These are phyloP conservation scores for Dendrobium officinale DNA, from an alignment of 106 monocot species.

Conservation along the genomic window DNA sequence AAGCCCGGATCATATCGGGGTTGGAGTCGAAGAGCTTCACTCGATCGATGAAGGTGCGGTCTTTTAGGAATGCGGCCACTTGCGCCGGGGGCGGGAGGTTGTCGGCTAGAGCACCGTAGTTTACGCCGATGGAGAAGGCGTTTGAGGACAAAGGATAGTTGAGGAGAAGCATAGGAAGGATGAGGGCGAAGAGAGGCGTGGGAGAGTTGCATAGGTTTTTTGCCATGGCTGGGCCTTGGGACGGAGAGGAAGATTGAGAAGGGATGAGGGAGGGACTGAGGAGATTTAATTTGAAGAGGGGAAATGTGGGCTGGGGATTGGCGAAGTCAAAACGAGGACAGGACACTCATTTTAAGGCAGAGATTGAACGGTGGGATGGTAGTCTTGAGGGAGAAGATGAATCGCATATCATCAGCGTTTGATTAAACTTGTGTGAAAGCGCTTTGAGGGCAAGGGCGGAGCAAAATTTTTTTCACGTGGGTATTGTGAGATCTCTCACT, in stretches of 20 bases:
- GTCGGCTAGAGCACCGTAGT: slow-evolving; percentile 51
- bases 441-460: too few species aligned
- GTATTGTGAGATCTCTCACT: too few species aligned
- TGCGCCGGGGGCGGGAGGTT: slow-evolving; percentile 53
- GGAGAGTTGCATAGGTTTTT: background rate
- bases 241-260: background rate
- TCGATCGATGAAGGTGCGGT: slow-evolving; percentile 40
- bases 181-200: background rate
- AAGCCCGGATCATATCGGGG: slow-evolving; percentile 38
- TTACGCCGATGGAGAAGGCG: slow-evolving; percentile 45
- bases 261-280: background rate
- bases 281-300: background rate
- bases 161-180: slow-evolving; percentile 1
- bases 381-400: too few species aligned
- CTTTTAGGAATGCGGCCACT: slow-evolving; percentile 50
- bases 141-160: background rate
- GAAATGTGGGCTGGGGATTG: background rate
- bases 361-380: too few species aligned
- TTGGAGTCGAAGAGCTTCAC: slow-evolving; percentile 64
- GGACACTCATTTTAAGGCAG: too few species aligned
- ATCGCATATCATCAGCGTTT: too few species aligned
- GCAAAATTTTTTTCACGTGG: too few species aligned
- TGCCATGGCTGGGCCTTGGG: slow-evolving; percentile 1
- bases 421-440: too few species aligned
- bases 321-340: too few species aligned